These are phyloP conservation scores for Ormosia emarginata DNA, from an alignment of 306 rosid species.

Conservation along the genomic window DNA sequence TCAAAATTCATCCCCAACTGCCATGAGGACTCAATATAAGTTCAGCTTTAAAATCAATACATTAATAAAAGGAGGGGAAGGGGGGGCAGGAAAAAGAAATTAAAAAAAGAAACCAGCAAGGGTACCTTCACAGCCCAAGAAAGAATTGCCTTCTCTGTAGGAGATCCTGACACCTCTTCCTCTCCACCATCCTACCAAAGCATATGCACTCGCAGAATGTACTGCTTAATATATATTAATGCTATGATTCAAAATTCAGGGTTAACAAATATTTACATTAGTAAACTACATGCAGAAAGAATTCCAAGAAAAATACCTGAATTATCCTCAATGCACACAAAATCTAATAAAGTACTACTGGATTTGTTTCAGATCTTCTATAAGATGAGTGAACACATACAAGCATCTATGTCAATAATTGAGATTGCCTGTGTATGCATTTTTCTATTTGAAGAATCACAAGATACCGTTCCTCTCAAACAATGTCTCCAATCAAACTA, in stretches of 20 bases:
- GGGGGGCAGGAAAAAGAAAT: too few relatives aligned
- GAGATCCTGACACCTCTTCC: conserved; percentile 79
- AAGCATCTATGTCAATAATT: background rate
- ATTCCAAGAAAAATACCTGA: background rate
- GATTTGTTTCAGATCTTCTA: background rate
- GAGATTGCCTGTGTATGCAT: background rate
- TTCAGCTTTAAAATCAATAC: conserved; percentile 19
- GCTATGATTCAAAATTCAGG: background rate
- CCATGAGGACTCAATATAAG: conserved; percentile 17
- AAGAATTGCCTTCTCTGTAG: conserved; percentile 94
- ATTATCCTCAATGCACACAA: background rate
- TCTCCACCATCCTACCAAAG: conserved; percentile 59
- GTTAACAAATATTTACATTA: too few relatives aligned
- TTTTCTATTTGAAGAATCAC: conserved; percentile 2
- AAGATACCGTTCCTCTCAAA: background rate
- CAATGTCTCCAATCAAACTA: background rate
- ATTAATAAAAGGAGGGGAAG: background rate
- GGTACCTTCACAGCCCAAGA: conserved; percentile 83
- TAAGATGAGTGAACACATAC: background rate
- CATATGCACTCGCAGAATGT: conserved; percentile 26
- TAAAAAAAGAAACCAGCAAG: too few relatives aligned
- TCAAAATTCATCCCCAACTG: conserved; percentile 93
- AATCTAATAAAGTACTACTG: background rate
- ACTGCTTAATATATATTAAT: background rate
- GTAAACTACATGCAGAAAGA: background rate